A percentile compares a stretch with the other conserved stretches of the same genome.
phyloP scores from a whole-genome alignment of 768 basidiomycete species.

The Mycena venus region DNA sequence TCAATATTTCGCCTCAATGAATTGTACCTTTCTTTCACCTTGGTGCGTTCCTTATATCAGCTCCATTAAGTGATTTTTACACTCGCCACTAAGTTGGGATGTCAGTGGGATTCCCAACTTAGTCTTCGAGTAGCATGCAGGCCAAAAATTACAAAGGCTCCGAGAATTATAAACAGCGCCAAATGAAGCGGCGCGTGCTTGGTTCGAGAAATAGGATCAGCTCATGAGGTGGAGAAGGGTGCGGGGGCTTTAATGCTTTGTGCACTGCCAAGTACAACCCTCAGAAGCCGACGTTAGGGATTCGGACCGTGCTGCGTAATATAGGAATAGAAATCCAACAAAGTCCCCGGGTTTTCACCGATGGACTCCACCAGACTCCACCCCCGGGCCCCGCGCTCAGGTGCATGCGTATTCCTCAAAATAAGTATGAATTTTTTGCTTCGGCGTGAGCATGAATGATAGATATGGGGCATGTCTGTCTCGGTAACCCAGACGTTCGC shows the following conservation, averaged over 20 bases:
- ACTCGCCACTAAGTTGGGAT: conserved; percentile 1
- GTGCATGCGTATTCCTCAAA: conserved; percentile 3
- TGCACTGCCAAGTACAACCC: conserved; percentile 4
- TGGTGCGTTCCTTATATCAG: conserved; percentile 1
- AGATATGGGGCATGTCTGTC: neutral
- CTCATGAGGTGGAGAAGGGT: conserved; percentile 3
- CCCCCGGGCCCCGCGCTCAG: neutral
- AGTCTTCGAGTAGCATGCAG: too few species aligned
- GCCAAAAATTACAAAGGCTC: too few species aligned
- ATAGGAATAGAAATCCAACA: conserved; percentile 7
- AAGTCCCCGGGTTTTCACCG: conserved; percentile 8
- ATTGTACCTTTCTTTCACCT: conserved; percentile 7
- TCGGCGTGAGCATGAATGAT: conserved; percentile 3
- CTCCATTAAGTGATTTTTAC: neutral
- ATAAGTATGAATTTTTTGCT: conserved; percentile 5
- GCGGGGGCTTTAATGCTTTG: conserved; percentile 2
- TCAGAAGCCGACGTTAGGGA: conserved; percentile 4
- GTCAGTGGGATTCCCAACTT: too few species aligned
- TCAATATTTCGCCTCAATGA: conserved; percentile 5
- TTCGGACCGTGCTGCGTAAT: conserved; percentile 6
- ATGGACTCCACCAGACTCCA: conserved; percentile 8
- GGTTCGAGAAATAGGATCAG: conserved; percentile 2
- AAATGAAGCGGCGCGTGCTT: conserved; percentile 5
- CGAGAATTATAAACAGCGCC: neutral
- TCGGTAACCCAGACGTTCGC: neutral